Evolutionary conservation across 306 rosid species (phyloP), one percentile per base, ranked within the genome.

Genomic region (Ceratonia siliqua): DNA sequence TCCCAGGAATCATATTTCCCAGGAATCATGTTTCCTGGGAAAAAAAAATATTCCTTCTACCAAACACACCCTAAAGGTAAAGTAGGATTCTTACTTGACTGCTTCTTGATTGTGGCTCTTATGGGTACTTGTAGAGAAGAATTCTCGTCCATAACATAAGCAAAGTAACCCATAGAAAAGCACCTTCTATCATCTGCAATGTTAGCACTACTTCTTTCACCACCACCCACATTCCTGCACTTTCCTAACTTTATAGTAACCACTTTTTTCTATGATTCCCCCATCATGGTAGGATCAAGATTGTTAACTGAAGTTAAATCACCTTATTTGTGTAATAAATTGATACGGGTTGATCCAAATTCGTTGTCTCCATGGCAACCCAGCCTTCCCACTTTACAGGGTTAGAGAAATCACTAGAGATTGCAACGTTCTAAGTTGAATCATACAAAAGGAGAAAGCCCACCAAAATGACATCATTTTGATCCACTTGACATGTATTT

Each of bases 161-260:
- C 89, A 81, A 95, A 90, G 0, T 94, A 90, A 10, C 97, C 99
- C 99, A 92, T 95, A 0, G 99, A 95, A 64, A 95, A 95, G 27
- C 99, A 95, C 84, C 99, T 87, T 54, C 98, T 89, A 13, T 84
- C 76, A 80, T 90, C 98, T 45, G 72, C 88, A 65, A 84, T 83
- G 68, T 62, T 83, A 55, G 59, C 76, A 13, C 70, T 79, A 20
- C 82, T 76, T 11, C 90, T 82, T 62, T 81, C 91, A 13, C 63
- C 87, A 52, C 81, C 86, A 74, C 84, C 99, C 9, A 86, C 89
- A 36, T 73, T 92, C 62, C 85, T 92, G 45, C 76, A 89, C 91
- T 95, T 95, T 1, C 99, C 99, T 6, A 95, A 88, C 87, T 95
- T 95, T 13, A 95, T 94, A 0, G 79, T 78, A 8, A 92, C 95